Percentiles rank a stretch among this genome's conserved stretches.
Conservation (phyloP, 148 eudicot species). For the Linanthus parryae region DNA sequence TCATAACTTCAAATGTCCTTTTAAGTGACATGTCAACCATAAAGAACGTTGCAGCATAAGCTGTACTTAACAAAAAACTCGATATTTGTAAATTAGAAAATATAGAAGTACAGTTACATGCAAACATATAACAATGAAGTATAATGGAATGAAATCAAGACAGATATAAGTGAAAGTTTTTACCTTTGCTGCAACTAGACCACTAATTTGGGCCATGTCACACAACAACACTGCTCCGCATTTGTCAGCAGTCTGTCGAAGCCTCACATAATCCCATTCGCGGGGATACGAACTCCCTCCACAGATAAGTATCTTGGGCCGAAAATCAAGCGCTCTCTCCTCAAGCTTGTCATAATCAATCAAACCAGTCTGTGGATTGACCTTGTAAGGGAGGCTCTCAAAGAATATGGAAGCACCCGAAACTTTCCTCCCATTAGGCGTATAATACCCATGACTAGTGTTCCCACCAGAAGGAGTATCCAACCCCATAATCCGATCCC, state of each 20-base stretch:
- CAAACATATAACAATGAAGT: too few species aligned
- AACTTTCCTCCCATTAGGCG: constrained; percentile 84
- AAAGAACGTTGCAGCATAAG: too few species aligned
- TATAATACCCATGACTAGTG: constrained; percentile 83
- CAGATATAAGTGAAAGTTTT: constrained; percentile 17
- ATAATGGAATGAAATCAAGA: too few species aligned
- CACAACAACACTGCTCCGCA: constrained; percentile 84
- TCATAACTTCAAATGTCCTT: too few species aligned
- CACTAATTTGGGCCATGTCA: constrained; percentile 99
- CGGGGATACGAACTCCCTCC: constrained; percentile 97
- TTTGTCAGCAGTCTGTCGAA: constrained; percentile 80
- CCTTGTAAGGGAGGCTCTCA: constrained; percentile 79
- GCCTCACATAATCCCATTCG: constrained; percentile 80
- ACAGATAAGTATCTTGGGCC: constrained; percentile 89
- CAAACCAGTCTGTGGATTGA: constrained; percentile 63
- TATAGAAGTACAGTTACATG: too few species aligned
- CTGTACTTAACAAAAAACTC: too few species aligned
- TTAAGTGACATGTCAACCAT: too few species aligned
- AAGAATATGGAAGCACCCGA: constrained; percentile 96
- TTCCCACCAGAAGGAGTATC: constrained; percentile 87
- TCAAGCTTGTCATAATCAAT: constrained; percentile 86
- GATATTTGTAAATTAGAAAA: too few species aligned
- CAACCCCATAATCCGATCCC: constrained; percentile 94
- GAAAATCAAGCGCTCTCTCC: constrained; percentile 82
- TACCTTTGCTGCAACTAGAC: constrained; percentile 95